Conservation (phyloP, 345 rosid species). For the Citrus mangshanensis region DNA sequence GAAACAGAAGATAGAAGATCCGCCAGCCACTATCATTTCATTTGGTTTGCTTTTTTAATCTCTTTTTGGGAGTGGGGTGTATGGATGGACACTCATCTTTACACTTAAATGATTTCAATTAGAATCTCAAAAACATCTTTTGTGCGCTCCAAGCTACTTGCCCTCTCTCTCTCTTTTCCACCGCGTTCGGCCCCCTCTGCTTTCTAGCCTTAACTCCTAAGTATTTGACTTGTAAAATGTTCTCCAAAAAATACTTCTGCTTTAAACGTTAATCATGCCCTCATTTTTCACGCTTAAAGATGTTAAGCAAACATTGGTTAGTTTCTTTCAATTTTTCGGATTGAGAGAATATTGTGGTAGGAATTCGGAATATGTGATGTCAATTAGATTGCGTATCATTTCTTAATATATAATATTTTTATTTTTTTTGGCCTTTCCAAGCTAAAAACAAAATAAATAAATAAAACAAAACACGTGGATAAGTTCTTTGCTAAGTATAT, state of each 20-base stretch:
- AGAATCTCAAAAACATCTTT: conserved; percentile 53
- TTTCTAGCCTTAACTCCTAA: conserved; percentile 44
- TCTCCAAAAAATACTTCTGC: conserved; percentile 3
- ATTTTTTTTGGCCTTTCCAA: background rate
- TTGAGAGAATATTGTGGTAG: background rate
- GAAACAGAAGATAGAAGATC: conserved; percentile 37
- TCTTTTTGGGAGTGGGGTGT: background rate
- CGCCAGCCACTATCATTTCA: conserved; percentile 3
- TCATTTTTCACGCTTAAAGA: background rate
- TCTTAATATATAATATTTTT: background rate
- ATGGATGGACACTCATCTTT: background rate
- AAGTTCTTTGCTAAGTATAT: too few species aligned
- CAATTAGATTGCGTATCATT: background rate
- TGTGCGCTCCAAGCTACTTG: conserved; percentile 56
- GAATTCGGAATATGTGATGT: background rate
- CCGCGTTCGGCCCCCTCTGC: conserved; percentile 50
- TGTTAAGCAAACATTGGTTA: background rate
- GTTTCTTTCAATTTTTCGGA: background rate
- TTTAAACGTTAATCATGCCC: conserved; percentile 31
- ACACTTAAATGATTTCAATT: conserved; percentile 7
- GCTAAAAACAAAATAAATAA: background rate
- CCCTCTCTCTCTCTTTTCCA: conserved; percentile 6
- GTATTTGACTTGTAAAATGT: conserved; percentile 28
- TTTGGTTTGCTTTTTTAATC: conserved; percentile 7
- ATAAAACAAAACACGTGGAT: background rate